Evolutionary conservation across 2,329 filamentous ascomycete genomes (phyloP).

Genomic region (Apiospora kogelbergensis): DNA sequence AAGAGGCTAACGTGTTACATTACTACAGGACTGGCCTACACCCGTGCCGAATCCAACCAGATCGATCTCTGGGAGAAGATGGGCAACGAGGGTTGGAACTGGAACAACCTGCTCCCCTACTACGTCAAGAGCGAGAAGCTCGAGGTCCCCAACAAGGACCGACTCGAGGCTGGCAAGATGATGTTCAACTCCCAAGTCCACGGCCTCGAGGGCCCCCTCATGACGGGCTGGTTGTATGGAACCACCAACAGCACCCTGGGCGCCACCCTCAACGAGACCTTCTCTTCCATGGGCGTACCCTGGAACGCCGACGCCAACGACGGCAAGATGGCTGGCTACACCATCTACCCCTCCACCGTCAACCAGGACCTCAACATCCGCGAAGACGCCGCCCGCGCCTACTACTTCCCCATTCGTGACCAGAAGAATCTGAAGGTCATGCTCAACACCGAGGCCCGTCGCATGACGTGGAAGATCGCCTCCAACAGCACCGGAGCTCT

Average conservation of each 20-base stretch:
- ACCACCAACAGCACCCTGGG: conserved; percentile 24
- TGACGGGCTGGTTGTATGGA: conserved; percentile 24
- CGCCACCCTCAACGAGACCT: conserved; percentile 36
- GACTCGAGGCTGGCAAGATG: not conserved
- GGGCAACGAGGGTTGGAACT: conserved; percentile 37
- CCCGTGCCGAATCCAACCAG: conserved; percentile 33
- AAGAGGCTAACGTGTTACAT: not conserved
- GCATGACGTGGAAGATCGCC: conserved; percentile 34
- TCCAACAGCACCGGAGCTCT: conserved; percentile 7
- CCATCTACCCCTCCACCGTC: conserved; percentile 40
- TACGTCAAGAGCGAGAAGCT: conserved; percentile 22
- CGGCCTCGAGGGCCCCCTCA: conserved; percentile 28
- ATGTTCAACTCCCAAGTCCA: conserved; percentile 25
- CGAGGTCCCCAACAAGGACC: conserved; percentile 10
- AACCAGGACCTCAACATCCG: conserved; percentile 37
- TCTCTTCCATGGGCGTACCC: conserved; percentile 31
- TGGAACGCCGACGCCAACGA: conserved; percentile 42
- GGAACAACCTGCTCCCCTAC: conserved; percentile 28
- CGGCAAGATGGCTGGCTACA: conserved; percentile 43
- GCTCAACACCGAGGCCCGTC: conserved; percentile 40
- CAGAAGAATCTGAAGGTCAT: conserved; percentile 43
- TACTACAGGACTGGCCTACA: conserved; percentile 36
- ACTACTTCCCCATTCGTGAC: conserved; percentile 41
- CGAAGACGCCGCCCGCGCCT: conserved; percentile 46
- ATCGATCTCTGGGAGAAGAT: conserved; percentile 37